Evolutionary conservation across 208 protist species (phyloP).

Genomic region (Trypanosomatidae sp.): DNA sequence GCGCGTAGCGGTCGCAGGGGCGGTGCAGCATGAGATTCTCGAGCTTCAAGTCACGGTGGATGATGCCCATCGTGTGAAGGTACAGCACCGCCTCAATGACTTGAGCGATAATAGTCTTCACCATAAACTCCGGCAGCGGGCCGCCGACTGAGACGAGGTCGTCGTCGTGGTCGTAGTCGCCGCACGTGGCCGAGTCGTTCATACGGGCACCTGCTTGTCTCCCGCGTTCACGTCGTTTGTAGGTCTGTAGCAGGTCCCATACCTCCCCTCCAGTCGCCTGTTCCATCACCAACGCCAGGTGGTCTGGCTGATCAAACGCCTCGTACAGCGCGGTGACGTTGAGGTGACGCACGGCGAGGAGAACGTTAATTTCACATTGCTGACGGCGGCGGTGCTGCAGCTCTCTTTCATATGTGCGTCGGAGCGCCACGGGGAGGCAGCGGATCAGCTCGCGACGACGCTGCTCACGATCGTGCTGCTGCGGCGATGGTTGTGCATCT

Average conservation of each 20-base stretch:
- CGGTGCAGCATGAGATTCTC: conserved; percentile 98
- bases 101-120: conserved; percentile 65
- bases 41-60: conserved; percentile 99
- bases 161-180: conserved; percentile 3
- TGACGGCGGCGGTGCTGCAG: conserved; percentile 44
- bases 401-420: conserved; percentile 41
- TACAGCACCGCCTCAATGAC: conserved; percentile 65
- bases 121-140: conserved; percentile 57
- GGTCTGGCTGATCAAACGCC: conserved; percentile 53
- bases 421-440: conserved; percentile 28
- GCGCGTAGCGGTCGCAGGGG: conserved; percentile 31
- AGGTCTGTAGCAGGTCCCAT: conserved; percentile 49
- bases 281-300: conserved; percentile 76
- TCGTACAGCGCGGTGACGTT: conserved; percentile 66
- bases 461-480: conserved; percentile 16
- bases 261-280: conserved; percentile 65
- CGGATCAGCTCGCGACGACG: conserved; percentile 27
- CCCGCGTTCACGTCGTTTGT: conserved; percentile 6
- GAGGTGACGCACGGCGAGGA: conserved; percentile 54
- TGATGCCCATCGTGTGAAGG: conserved; percentile 96
- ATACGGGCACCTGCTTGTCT: neutral
- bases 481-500: neutral
- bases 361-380: conserved; percentile 77
- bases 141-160: conserved; percentile 32
- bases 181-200: conserved; percentile 7